Evolutionary conservation across 1,284 basidiomycete species (phyloP), one percentile per base, ranked within the genome.

Genomic region (Naganishia sp.): DNA sequence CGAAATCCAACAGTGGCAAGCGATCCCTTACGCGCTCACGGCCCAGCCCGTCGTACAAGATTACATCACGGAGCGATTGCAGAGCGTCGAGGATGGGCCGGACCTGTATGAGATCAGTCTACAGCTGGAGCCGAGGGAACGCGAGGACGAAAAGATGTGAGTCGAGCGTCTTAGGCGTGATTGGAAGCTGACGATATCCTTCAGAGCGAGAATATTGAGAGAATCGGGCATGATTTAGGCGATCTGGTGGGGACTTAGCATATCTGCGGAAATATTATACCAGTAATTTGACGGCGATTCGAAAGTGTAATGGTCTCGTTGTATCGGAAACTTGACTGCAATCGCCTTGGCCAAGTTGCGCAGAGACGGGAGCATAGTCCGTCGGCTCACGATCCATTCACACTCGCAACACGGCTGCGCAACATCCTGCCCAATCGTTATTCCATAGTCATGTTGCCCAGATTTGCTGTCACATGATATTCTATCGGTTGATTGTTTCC

Each of bases 1-100:
- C 67, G 94, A 99, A 77, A 97, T 99, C 76, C 91, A 95, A 75
- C 88, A 92, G 47, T 97, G 94, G 86, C 96, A 99, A 78, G 85
- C 88, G 11, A 88, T 88, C 70, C 89, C 92, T 0, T 96, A 93
- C 83, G 94, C 95, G 77, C 86, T 96, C 70, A 83, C 86, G 21
- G 82, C 84, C 9, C 86, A 94, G 13, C 83, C 85, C 1, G 74
- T 83, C 0, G 85, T 99, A 41, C 84, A 87, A 63, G 83, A 84
- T 45, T 96, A 87, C 75, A 85, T 99, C 67, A 87, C 90, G 71
- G 87, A 90, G 50, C 86, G 87, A 4, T 82, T 97, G 71, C 85
- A 84, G 65, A 83, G 85, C 72, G 89, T 87, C 72, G 85, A 81
- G 66, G 86, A 88, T 72, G 81, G 82, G 57, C 88, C 90, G 65